These are phyloP conservation scores for Prunus mira DNA, from an alignment of 306 rosid species.

Conservation along the genomic window DNA sequence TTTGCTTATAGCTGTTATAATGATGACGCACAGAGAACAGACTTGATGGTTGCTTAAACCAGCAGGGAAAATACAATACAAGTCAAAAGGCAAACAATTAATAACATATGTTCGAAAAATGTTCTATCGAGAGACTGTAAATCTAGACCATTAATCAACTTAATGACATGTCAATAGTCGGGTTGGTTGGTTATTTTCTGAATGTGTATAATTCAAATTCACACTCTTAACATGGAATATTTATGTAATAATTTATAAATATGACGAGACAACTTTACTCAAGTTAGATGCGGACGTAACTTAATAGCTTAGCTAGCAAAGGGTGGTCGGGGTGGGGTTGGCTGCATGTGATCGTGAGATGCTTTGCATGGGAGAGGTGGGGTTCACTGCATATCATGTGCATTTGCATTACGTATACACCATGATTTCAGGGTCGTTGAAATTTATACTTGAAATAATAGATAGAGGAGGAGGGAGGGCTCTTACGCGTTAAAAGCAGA, in stretches of 20 bases:
- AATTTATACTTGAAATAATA: neutral
- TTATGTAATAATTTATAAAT: too few species aligned
- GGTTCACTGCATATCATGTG: constrained; percentile 24
- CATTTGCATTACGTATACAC: neutral
- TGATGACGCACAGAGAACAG: neutral
- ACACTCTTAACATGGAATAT: too few species aligned
- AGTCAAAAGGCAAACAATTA: neutral
- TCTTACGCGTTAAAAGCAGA: constrained; percentile 10
- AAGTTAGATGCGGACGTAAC: too few species aligned
- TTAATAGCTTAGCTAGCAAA: neutral
- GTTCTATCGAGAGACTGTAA: too few species aligned
- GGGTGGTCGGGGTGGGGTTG: constrained; percentile 9
- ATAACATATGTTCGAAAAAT: too few species aligned
- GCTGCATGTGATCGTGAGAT: constrained; percentile 1
- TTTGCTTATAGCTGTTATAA: neutral
- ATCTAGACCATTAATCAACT: too few species aligned
- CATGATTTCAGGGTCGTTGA: constrained; percentile 20
- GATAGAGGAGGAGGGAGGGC: neutral
- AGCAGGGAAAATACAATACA: neutral
- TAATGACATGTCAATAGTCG: too few species aligned
- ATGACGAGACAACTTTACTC: too few species aligned
- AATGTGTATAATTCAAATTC: too few species aligned
- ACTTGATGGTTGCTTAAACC: neutral
- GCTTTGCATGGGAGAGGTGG: neutral
- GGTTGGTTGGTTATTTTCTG: too few species aligned